Conservation (phyloP, 192 early-diverging fungal genomes). For the Coemansia sp. region DNA sequence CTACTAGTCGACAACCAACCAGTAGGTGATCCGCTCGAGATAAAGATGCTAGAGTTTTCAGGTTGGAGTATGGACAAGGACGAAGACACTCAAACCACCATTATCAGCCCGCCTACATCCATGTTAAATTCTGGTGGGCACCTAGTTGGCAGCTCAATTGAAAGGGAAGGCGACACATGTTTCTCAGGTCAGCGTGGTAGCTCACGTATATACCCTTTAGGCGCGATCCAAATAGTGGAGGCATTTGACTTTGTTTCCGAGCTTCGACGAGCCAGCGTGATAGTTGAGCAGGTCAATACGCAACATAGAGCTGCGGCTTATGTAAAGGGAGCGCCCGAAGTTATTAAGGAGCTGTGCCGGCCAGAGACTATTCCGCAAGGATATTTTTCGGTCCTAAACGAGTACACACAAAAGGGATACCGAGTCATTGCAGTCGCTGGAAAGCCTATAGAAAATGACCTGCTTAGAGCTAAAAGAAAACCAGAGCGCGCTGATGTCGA, state of each 20-base stretch:
- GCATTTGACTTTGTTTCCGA: slow-evolving; percentile 91
- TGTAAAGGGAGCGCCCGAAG: slow-evolving; percentile 98
- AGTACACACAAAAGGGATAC: slow-evolving; percentile 90
- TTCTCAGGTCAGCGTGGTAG: not conserved
- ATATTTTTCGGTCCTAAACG: slow-evolving; percentile 69
- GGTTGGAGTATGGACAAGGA: slow-evolving; percentile 90
- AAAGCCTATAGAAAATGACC: slow-evolving; percentile 57
- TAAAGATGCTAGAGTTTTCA: slow-evolving; percentile 96
- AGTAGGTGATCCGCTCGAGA: slow-evolving; percentile 94
- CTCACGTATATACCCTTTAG: slow-evolving; percentile 4
- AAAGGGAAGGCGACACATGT: not conserved
- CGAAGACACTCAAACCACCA: slow-evolving; percentile 27
- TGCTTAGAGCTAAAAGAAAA: slow-evolving; percentile 57
- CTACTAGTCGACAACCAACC: slow-evolving; percentile 80
- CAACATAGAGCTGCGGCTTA: slow-evolving; percentile 54
- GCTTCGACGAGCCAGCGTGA: slow-evolving; percentile 89
- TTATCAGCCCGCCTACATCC: not conserved
- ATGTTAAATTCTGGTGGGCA: not conserved
- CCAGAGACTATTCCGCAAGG: slow-evolving; percentile 78
- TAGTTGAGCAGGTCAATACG: slow-evolving; percentile 62
- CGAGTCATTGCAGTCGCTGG: slow-evolving; percentile 93
- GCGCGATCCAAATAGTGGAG: slow-evolving; percentile 61
- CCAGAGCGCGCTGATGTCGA: slow-evolving; percentile 76
- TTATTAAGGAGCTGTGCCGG: slow-evolving; percentile 79
- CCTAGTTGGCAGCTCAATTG: not conserved